A percentile compares a stretch with the other conserved stretches of the same genome.
Conservation (phyloP, 352 stramenopile species). For the Blastocystis hominis region DNA sequence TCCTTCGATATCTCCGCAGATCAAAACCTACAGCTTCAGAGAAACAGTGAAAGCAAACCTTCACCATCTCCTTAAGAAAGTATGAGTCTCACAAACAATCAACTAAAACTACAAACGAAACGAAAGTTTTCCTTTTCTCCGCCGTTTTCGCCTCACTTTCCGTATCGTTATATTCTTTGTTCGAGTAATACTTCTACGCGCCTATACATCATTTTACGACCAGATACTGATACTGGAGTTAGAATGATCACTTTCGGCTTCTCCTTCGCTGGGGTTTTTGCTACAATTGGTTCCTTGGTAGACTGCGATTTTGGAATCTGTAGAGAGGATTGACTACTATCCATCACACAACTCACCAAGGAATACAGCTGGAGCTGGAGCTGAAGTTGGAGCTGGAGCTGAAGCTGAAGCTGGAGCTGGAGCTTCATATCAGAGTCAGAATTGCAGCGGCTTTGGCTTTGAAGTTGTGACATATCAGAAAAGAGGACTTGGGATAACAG, state of each 20-base stretch:
- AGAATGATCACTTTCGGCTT: background rate
- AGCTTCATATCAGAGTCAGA: too few species aligned
- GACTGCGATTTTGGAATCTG: too few species aligned
- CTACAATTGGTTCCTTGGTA: too few species aligned
- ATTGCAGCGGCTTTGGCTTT: too few species aligned
- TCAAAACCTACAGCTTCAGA: constrained; percentile 3
- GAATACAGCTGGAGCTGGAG: too few species aligned
- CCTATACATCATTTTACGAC: background rate
- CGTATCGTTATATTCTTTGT: constrained; percentile 6
- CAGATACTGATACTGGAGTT: background rate
- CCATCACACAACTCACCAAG: too few species aligned
- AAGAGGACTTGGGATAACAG: too few species aligned
- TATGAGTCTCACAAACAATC: background rate
- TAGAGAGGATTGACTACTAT: too few species aligned
- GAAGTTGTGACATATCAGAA: too few species aligned
- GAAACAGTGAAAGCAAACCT: background rate
- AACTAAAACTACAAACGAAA: constrained; percentile 24
- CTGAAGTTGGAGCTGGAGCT: too few species aligned
- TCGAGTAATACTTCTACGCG: background rate
- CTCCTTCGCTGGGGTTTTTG: too few species aligned
- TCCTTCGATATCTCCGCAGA: constrained; percentile 47
- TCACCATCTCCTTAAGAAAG: constrained; percentile 18
- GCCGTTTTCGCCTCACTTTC: background rate
- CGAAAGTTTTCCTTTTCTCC: background rate
- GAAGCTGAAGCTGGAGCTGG: too few species aligned